Evolutionary conservation across 2,329 filamentous ascomycete species (phyloP), one percentile per base, ranked within the genome.

Genomic region (Capronia coronata): DNA sequence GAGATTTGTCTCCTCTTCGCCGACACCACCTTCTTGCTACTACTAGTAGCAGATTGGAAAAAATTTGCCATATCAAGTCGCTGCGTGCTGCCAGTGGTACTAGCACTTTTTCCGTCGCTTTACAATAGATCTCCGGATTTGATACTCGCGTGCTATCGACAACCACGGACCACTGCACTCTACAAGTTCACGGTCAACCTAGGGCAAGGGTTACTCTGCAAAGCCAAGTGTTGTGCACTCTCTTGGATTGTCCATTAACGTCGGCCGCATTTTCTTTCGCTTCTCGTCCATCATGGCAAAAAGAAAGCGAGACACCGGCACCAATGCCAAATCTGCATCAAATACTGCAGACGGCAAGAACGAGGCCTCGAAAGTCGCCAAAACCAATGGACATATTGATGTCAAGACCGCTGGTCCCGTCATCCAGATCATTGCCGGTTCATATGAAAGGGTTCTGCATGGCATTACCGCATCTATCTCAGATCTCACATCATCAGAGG

Each of bases 381-480:
- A 62, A 54, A 59, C 62, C 47, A 61, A 64, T 51, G 58, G 58
- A 56, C 57, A 64, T 35, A 59, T 63, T 41, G 52, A 59, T 49
- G 50, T 56, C 43, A 55, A 61, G 49, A 59, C 48, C 10, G 45
- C 38, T 37, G 80, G 59, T 83, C 84, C n/a, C 5, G 49, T 53
- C 11, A 75, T 97, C 51, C 93, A 97, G 68, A 84, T 98, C 58
- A 77, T 97, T 52, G 84, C 88, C 5, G 93, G 93, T 41, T 96
- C 90, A 46, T 98, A 98, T 70, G 93, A 98, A 65, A 80, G 89
- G 57, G 82, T 94, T 43, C 78, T 98, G 16, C 93, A 98, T 67
- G 93, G 93, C 52, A 77, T 96, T 61, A 87, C 86, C 6, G 89
- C 86, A n/a, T 80, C 80, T 1, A 73, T 94, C 45, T 73, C 77